Evolutionary conservation across 306 rosid genomes (phyloP), one percentile per base, ranked within the genome.

Genomic region (Pyrus bretschneideri): DNA sequence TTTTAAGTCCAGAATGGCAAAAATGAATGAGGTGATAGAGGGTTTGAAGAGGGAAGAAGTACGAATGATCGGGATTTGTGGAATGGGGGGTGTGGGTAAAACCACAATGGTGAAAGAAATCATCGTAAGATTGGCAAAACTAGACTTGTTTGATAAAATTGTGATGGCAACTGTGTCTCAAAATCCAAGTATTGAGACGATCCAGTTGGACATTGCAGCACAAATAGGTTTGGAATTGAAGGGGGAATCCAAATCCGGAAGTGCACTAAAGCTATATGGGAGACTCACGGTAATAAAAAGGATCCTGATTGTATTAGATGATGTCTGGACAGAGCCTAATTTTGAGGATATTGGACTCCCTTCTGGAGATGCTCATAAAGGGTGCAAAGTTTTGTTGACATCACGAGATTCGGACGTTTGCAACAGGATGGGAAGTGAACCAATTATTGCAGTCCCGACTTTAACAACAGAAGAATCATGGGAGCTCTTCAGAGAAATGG

Each of bases 301-400:
- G 1, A 71, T 71, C 5, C 25, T 84, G 0, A 29, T 87, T 9
- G 63, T 87, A 22, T 25, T 87, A 0, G 90, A 87, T 76, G 90
- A 83, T 71, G 59, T 81, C 0, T 87, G 84, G 87, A 33, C 18
- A 4, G 22, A 70, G 14, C 62, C 76, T 44, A 76, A 83, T 69
- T 75, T 86, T 19, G 54, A 68, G 45, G 29, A 1, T 2, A 61
- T 87, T 0, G 87, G 91, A 4, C 27, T 87, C 29, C 82, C 85
- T 68, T 49, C 14, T 0, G 42, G 0, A 9, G 70, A 9, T 8
- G 5, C 52, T 27, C 82, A 78, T 13, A 57, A 40, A 1, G 79
- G 74, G 1, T 82, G 87, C 55, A 86, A 81, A 42, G 5, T 87
- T 3, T 15, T 84, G 2, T 38, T 84, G 54, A 80, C 85, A 3